Evolutionary conservation across 352 stramenopile genomes (phyloP), one percentile per base, ranked within the genome.

Genomic region (Globisporangium acanthophoron): DNA sequence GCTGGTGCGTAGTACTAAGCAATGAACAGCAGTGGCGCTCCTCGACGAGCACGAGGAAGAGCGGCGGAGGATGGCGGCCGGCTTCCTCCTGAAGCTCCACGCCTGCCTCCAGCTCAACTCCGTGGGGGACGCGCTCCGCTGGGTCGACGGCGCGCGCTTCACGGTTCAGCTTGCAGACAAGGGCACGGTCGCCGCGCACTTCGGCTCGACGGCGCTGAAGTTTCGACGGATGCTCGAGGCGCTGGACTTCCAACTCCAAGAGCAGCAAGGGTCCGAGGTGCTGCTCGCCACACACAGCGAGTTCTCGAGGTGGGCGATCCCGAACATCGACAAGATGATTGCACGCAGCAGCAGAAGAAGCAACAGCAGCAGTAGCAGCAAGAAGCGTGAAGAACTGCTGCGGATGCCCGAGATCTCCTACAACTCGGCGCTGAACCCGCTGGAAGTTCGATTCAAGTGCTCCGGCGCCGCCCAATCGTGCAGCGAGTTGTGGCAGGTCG

Each of bases 371-470:
- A 20, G 21, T 16, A 31, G 24, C 29, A 3, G 11, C 27, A 37
- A 9, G 1, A 15, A 21, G 3, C 18, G 33, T 43, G 16, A 29
- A 61, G 60, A 20, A 54, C 40, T 18, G 52, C 60, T 40, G 40
- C 71, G 41, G 5, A 73, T 75, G 73, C 70, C 73, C 5, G 65
- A 48, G 29, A 54, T 78, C 27, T 62, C 67, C 2, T 81, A 77
- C 54, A 74, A 50, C 56, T 52, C 73, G 11, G 59, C 61, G 11
- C 58, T 88, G 12, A 76, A 76, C 16, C 78, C 78, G 12, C 54
- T 88, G 16, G 78, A 88, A 54, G 65, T 88, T 27, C 73, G 73
- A 3, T 16, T 88, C 13, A 81, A 65, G 59, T 66, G 80, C 18
- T 56, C 61, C 12, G 53, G 66, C 29, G 15, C 20, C 15, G 43